Percentiles rank a stretch among this genome's conserved stretches.
Evolutionary conservation across 495 filamentous ascomycete species (phyloP).

Genomic region (Podospora bellae-mahoneyi): DNA sequence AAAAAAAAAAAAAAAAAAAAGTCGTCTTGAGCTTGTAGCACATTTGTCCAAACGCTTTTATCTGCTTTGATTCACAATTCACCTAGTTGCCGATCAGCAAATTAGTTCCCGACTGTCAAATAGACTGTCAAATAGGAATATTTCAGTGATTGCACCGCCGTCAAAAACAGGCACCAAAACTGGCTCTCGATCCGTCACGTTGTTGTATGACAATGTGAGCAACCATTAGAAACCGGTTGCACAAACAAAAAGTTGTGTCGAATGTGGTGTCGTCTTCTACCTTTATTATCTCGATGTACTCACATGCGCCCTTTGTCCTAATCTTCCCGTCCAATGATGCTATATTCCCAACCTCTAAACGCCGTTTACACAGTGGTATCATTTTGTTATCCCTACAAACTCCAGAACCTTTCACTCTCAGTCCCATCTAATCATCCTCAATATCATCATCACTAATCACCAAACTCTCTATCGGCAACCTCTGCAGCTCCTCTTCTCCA

Average conservation of each 20-base stretch:
- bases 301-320: not conserved
- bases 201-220: not conserved
- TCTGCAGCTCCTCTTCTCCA: conserved; percentile 23
- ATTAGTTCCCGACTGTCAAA: too few relatives aligned
- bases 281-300: too few relatives aligned
- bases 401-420: not conserved
- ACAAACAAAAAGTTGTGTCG: not conserved
- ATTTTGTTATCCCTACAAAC: not conserved
- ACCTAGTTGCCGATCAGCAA: too few relatives aligned
- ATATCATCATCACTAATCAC: conserved; percentile 95
- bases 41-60: too few relatives aligned
- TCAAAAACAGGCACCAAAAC: not conserved
- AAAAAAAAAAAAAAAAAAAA: too few relatives aligned
- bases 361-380: not conserved
- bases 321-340: not conserved
- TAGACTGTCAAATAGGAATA: not conserved
- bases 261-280: not conserved
- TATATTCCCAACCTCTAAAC: not conserved
- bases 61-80: too few relatives aligned
- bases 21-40: too few relatives aligned
- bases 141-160: not conserved
- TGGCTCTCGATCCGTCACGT: not conserved
- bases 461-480: conserved; percentile 58
- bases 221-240: not conserved
- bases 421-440: conserved; percentile 61